These are phyloP conservation scores for Neohortaea acidophila DNA, from an alignment of 495 filamentous ascomycete genomes.

Conservation along the genomic window DNA sequence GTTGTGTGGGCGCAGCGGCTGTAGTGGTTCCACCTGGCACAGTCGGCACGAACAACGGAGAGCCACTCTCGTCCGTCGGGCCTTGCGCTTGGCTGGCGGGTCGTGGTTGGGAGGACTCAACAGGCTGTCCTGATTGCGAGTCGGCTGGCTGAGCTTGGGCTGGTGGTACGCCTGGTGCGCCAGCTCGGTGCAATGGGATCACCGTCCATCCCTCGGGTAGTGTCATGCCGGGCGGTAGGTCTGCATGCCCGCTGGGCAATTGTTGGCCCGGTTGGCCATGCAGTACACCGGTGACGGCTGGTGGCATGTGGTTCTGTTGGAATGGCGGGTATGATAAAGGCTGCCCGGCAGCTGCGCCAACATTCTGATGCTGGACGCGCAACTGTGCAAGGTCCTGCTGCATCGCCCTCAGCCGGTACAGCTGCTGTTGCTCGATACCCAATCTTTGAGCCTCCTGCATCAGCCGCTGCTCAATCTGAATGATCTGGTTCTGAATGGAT, in stretches of 20 bases:
- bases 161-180: neutral
- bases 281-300: too few species aligned
- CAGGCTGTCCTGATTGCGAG: conserved; percentile 1
- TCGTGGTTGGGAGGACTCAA: too few species aligned
- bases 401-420: conserved; percentile 40
- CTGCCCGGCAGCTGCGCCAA: too few species aligned
- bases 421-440: conserved; percentile 38
- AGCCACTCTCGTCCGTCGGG: conserved; percentile 12
- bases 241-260: conserved; percentile 10
- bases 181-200: conserved; percentile 16
- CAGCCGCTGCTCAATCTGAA: conserved; percentile 50
- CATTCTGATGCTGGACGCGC: conserved; percentile 21
- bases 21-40: neutral
- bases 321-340: too few species aligned
- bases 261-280: too few species aligned
- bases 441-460: conserved; percentile 46
- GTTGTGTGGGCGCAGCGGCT: neutral
- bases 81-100: neutral
- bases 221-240: conserved; percentile 16
- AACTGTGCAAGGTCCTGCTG: conserved; percentile 50
- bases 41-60: conserved; percentile 13
- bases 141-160: neutral
- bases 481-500: conserved; percentile 44
- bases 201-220: conserved; percentile 20
- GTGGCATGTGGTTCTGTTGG: too few species aligned